phyloP scores from a whole-genome alignment of 441 rosid species.

The Corymbia calophylla region DNA sequence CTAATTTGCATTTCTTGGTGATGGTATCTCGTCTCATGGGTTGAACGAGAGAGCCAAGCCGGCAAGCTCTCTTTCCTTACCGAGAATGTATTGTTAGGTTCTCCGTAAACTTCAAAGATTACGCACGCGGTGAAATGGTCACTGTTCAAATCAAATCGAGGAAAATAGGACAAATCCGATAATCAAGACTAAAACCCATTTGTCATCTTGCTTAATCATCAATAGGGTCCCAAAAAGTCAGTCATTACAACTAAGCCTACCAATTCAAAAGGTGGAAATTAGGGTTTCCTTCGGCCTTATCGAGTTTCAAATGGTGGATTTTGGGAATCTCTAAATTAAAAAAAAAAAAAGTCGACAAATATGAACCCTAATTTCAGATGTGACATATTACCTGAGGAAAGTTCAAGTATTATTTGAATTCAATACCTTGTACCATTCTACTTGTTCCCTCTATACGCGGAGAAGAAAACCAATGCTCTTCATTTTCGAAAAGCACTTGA shows the following conservation, averaged over 20 bases:
- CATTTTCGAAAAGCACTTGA: background rate
- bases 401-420: background rate
- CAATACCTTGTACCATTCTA: background rate
- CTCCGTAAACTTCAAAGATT: background rate
- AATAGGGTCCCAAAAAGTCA: background rate
- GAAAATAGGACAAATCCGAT: background rate
- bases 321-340: background rate
- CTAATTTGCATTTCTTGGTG: background rate
- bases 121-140: background rate
- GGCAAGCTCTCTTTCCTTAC: background rate
- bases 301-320: background rate
- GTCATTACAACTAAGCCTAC: background rate
- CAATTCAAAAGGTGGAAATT: background rate
- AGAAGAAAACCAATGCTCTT: background rate
- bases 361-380: background rate
- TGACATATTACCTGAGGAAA: background rate
- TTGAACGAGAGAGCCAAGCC: background rate
- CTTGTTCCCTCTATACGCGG: background rate
- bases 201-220: background rate
- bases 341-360: background rate
- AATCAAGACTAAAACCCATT: background rate
- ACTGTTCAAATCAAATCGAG: background rate
- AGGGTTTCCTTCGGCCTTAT: background rate
- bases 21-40: background rate
- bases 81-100: background rate